Percentiles rank a stretch among this genome's conserved stretches.
These are phyloP conservation scores for Coniosporium tulheliwenetii DNA, from an alignment of 2,329 filamentous ascomycete genomes.

Conservation along the genomic window DNA sequence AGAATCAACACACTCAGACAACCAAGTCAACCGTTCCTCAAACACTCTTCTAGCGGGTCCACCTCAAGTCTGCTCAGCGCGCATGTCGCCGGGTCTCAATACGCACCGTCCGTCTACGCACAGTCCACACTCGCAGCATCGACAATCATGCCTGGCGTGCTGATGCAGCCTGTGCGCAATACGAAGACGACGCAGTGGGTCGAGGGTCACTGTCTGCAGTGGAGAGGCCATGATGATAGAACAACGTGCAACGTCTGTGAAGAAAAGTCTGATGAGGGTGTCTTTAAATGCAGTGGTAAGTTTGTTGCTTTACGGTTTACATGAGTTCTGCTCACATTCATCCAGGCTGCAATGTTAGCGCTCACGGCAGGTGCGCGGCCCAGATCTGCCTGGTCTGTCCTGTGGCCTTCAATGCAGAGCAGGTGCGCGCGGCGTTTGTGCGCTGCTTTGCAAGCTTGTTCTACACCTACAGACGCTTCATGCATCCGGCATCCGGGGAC, in stretches of 20 bases:
- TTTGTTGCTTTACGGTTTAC: neutral
- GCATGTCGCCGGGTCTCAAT: conserved; percentile 32
- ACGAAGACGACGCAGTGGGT: conserved; percentile 72
- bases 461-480: conserved; percentile 52
- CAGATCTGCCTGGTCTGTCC: conserved; percentile 49
- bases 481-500: conserved; percentile 42
- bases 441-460: conserved; percentile 53
- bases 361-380: conserved; percentile 44
- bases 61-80: conserved; percentile 46
- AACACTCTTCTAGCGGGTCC: conserved; percentile 46
- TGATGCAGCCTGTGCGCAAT: conserved; percentile 63
- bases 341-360: conserved; percentile 37
- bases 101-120: conserved; percentile 71
- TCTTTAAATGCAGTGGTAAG: conserved; percentile 53
- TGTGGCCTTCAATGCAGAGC: conserved; percentile 50
- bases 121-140: conserved; percentile 75
- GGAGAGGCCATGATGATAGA: conserved; percentile 41
- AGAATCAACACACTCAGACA: conserved; percentile 51
- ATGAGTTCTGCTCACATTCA: conserved; percentile 7
- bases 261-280: conserved; percentile 56
- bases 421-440: conserved; percentile 52
- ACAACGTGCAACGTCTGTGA: conserved; percentile 60
- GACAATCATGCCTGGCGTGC: conserved; percentile 74
- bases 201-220: conserved; percentile 68
- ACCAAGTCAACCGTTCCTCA: conserved; percentile 51